phyloP scores from a whole-genome alignment of 805 yeast genomes.

The Candida succiphila region DNA sequence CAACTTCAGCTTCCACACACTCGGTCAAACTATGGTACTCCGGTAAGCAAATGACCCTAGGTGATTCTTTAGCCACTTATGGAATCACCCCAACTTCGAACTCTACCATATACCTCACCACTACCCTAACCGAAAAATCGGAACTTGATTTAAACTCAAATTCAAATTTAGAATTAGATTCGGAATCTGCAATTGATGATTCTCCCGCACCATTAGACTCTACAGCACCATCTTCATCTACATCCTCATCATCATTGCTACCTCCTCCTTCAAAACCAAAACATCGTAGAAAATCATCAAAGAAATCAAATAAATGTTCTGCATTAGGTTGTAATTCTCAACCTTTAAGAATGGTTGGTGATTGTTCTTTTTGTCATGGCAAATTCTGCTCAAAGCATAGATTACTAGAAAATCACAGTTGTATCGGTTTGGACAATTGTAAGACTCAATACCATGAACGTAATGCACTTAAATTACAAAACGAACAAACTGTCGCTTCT shows the following conservation, averaged over 20 bases:
- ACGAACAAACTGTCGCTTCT: conserved; percentile 74
- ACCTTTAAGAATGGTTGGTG: conserved; percentile 66
- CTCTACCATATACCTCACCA: conserved; percentile 21
- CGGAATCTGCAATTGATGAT: conserved; percentile 9
- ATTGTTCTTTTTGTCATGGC: conserved; percentile 76
- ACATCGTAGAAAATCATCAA: conserved; percentile 23
- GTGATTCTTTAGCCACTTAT: conserved; percentile 13
- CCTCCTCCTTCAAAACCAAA: conserved; percentile 14
- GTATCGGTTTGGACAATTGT: conserved; percentile 69
- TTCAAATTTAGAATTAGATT: conserved; percentile 1
- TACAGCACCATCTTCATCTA: conserved; percentile 1
- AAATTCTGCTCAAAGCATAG: conserved; percentile 84
- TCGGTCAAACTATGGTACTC: conserved; percentile 21
- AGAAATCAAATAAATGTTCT: conserved; percentile 36
- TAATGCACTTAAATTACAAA: conserved; percentile 73
- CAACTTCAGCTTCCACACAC: conserved; percentile 4
- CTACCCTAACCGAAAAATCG: conserved; percentile 1
- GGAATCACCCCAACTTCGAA: conserved; percentile 17
- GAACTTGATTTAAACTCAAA: not conserved
- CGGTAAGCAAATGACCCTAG: conserved; percentile 22
- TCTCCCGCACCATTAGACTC: too few species aligned
- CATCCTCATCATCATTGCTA: too few species aligned
- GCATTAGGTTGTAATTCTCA: conserved; percentile 51
- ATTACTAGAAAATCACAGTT: conserved; percentile 73
- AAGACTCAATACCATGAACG: conserved; percentile 76